These are phyloP conservation scores for Paracoccidioides brasiliensis DNA, from an alignment of 2,329 filamentous ascomycete species.

Conservation along the genomic window DNA sequence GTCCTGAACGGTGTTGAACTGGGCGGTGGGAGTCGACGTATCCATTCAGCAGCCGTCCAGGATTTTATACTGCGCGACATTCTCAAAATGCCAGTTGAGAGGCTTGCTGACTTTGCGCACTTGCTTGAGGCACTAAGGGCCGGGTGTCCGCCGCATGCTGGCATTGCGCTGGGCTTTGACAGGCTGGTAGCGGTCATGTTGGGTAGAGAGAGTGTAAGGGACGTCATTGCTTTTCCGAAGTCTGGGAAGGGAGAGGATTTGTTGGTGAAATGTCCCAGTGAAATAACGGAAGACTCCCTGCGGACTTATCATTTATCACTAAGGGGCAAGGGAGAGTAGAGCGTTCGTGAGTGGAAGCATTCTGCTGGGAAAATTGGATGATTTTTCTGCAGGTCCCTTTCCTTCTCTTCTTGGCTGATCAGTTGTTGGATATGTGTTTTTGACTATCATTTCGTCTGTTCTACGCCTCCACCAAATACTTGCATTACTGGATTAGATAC, in stretches of 20 bases:
- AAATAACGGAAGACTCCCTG: conserved; percentile 48
- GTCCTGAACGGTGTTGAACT: conserved; percentile 92
- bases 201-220: conserved; percentile 62
- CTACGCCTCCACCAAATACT: background rate
- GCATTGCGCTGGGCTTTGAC: conserved; percentile 87
- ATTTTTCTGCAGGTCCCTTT: background rate
- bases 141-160: conserved; percentile 89
- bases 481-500: background rate
- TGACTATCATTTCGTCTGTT: background rate
- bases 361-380: background rate
- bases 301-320: conserved; percentile 45
- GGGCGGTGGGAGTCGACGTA: conserved; percentile 83
- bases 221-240: conserved; percentile 97
- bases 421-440: background rate
- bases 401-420: background rate
- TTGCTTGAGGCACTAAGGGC: conserved; percentile 67
- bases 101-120: conserved; percentile 72
- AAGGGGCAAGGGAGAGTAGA: conserved; percentile 10
- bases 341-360: background rate
- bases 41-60: conserved; percentile 72
- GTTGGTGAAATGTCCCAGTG: conserved; percentile 64
- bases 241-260: conserved; percentile 77
- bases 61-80: conserved; percentile 74
- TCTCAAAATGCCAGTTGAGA: conserved; percentile 58
- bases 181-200: conserved; percentile 69